A percentile compares a stretch with the other conserved stretches of the same genome.
Evolutionary conservation across 2,329 filamentous ascomycete genomes (phyloP).

Genomic region (Pyricularia pennisetigena): DNA sequence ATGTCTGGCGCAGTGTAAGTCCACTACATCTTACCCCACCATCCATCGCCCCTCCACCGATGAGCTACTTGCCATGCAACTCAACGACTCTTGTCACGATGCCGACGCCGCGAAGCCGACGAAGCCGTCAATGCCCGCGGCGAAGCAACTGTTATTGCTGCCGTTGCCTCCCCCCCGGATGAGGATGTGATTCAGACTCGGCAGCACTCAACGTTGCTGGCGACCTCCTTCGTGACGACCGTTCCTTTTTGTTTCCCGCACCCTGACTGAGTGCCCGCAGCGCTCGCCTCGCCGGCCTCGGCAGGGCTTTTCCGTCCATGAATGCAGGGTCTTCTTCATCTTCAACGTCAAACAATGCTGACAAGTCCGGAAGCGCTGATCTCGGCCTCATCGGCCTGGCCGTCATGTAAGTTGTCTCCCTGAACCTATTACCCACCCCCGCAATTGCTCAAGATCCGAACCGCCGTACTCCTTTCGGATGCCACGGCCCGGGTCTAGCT

Average conservation of each 20-base stretch:
- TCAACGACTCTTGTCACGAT: neutral
- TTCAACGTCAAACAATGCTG: slow-evolving; percentile 36
- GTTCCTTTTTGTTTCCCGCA: slow-evolving; percentile 10
- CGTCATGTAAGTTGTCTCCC: slow-evolving; percentile 57
- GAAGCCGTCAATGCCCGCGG: neutral
- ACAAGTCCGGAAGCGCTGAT: slow-evolving; percentile 61
- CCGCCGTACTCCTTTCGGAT: neutral
- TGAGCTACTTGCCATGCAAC: slow-evolving; percentile 11
- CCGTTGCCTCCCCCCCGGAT: neutral
- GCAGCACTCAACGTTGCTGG: slow-evolving; percentile 2
- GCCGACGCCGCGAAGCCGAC: neutral
- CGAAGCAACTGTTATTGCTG: neutral
- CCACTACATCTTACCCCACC: slow-evolving; percentile 15
- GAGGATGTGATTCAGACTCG: neutral
- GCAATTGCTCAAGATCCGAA: neutral
- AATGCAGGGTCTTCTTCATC: slow-evolving; percentile 10
- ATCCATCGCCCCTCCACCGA: slow-evolving; percentile 14
- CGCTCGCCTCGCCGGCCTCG: slow-evolving; percentile 66
- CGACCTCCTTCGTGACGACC: slow-evolving; percentile 6
- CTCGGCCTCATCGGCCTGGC: slow-evolving; percentile 88
- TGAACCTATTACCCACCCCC: slow-evolving; percentile 1
- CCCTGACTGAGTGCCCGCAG: slow-evolving; percentile 35
- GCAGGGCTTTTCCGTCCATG: slow-evolving; percentile 35
- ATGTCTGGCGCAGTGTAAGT: slow-evolving; percentile 64
- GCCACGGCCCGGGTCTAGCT: neutral